A percentile compares a stretch with the other conserved stretches of the same genome.
Conservation (phyloP, 768 basidiomycete genomes). For the Lentinula sp. region DNA sequence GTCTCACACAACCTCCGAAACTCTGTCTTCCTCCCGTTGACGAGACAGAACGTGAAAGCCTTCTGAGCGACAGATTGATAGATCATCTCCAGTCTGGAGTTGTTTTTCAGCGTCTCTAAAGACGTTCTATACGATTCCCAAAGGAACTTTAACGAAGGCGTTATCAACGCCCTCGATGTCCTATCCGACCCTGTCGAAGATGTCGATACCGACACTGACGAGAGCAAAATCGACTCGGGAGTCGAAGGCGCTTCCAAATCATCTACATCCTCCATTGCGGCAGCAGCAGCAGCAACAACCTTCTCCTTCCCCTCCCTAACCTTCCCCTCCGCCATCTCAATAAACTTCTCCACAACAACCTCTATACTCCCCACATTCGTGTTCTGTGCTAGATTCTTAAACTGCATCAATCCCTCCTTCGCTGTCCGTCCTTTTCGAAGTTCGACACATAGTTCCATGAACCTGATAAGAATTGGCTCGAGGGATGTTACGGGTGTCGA, state of each 20-base stretch:
- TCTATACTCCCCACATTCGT: conserved; percentile 89
- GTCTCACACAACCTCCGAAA: conserved; percentile 97
- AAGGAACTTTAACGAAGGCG: conserved; percentile 96
- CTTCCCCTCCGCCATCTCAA: conserved; percentile 75
- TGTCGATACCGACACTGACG: conserved; percentile 48
- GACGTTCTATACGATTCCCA: conserved; percentile 98
- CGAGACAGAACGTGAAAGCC: conserved; percentile 95
- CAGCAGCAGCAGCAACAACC: conserved; percentile 76
- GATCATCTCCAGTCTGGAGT: conserved; percentile 84
- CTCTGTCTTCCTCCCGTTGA: conserved; percentile 91
- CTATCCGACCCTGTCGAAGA: conserved; percentile 82
- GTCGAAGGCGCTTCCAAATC: conserved; percentile 96
- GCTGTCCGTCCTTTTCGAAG: conserved; percentile 91
- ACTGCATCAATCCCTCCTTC: conserved; percentile 93
- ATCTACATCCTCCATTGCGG: conserved; percentile 64
- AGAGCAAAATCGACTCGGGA: conserved; percentile 85
- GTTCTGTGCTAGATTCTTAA: conserved; percentile 97
- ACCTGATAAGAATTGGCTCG: conserved; percentile 94
- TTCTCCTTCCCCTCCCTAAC: conserved; percentile 84
- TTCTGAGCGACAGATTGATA: conserved; percentile 98
- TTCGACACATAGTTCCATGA: conserved; percentile 93
- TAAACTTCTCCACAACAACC: conserved; percentile 80
- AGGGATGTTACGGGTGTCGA: conserved; percentile 82
- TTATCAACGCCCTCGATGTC: conserved; percentile 91
- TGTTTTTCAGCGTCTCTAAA: conserved; percentile 93